phyloP scores from a whole-genome alignment of 371 early-diverging fungal genomes.

The Rhizopus arrhizus region DNA sequence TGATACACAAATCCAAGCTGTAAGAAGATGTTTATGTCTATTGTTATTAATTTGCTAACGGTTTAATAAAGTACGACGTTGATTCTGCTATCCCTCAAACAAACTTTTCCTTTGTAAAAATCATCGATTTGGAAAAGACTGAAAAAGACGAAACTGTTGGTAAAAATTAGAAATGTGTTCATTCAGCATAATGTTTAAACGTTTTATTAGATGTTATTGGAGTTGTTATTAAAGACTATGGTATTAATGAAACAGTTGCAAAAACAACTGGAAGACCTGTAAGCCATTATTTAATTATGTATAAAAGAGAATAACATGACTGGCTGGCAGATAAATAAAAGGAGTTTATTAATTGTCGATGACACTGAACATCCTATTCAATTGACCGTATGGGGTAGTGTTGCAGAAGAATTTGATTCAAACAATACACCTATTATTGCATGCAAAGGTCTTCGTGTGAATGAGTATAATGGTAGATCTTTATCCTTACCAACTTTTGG shows the following conservation, averaged over 20 bases:
- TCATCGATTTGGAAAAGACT: conserved; percentile 61
- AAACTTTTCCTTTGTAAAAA: conserved; percentile 68
- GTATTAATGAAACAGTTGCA: conserved; percentile 63
- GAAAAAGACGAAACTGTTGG: conserved; percentile 73
- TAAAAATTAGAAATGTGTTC: conserved; percentile 24
- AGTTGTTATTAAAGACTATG: conserved; percentile 72
- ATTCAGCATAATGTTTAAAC: background rate
- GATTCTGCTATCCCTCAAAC: conserved; percentile 65
- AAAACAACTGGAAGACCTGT: conserved; percentile 73
- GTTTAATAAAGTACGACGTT: conserved; percentile 57
- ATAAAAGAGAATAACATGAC: background rate
- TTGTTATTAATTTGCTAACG: background rate
- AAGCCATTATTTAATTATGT: conserved; percentile 18
- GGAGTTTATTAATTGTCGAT: conserved; percentile 87
- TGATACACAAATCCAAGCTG: conserved; percentile 61
- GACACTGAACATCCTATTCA: conserved; percentile 69
- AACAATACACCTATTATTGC: conserved; percentile 71
- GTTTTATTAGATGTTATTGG: conserved; percentile 75
- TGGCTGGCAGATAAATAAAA: conserved; percentile 66
- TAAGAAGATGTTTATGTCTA: conserved; percentile 29
- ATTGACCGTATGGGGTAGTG: conserved; percentile 88
- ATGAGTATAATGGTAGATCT: conserved; percentile 84
- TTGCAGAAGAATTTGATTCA: conserved; percentile 71
- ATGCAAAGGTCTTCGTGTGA: conserved; percentile 81
- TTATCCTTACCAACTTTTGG: conserved; percentile 64